Conservation (phyloP, 345 rosid species). For the Eucalyptus virginea region DNA sequence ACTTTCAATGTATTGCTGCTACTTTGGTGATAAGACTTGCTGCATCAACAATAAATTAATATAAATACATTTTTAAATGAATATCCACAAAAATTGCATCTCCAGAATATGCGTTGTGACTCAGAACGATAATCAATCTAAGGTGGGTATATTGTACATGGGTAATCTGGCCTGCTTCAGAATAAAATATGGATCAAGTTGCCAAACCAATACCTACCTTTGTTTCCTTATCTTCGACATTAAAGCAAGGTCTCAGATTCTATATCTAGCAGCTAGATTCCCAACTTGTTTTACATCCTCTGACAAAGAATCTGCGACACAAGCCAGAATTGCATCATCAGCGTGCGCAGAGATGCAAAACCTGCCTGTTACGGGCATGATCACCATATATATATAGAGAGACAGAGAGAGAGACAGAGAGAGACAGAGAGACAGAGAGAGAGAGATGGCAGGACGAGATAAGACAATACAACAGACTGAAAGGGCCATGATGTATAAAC, state of each 20-base stretch:
- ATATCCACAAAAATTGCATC: not conserved
- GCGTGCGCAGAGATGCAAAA: not conserved
- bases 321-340: not conserved
- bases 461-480: not conserved
- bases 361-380: not conserved
- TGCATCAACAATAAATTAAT: not conserved
- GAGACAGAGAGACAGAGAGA: not conserved
- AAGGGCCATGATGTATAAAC: not conserved
- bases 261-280: not conserved
- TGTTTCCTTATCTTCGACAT: not conserved
- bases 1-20: slow-evolving; percentile 2
- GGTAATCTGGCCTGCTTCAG: not conserved
- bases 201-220: not conserved
- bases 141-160: not conserved
- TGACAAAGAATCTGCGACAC: not conserved
- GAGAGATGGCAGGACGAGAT: not conserved
- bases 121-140: not conserved
- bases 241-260: not conserved
- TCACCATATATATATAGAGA: not conserved
- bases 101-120: not conserved
- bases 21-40: slow-evolving; percentile 11
- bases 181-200: not conserved
- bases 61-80: not conserved
- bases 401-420: not conserved
- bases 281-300: not conserved